Conservation (phyloP, 1,284 basidiomycete genomes). For the Mycosarcoma mackinlayi region DNA sequence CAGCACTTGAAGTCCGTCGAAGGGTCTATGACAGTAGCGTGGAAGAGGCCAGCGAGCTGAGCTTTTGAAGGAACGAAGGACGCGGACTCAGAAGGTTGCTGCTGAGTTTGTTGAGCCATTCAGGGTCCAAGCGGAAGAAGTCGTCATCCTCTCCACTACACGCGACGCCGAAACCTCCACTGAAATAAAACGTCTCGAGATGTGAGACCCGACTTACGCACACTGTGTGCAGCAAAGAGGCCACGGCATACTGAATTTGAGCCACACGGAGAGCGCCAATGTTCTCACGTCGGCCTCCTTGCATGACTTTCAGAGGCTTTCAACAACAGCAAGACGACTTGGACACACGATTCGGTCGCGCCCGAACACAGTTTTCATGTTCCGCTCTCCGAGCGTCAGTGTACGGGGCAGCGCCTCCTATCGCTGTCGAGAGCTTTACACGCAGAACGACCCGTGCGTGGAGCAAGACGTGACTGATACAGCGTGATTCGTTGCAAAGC, state of each 20-base stretch:
- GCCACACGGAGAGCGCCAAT: neutral
- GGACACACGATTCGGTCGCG: too few species aligned
- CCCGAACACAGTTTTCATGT: too few species aligned
- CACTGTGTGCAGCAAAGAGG: neutral
- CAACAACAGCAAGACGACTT: too few species aligned
- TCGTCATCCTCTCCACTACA: conserved; percentile 3
- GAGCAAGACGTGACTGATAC: too few species aligned
- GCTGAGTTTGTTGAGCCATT: conserved; percentile 2
- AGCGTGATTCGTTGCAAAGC: too few species aligned
- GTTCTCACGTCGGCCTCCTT: conserved; percentile 19
- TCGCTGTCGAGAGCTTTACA: too few species aligned
- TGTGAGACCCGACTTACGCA: too few species aligned
- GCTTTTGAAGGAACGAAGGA: neutral
- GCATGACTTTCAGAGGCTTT: neutral
- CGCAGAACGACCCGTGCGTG: too few species aligned
- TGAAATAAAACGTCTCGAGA: neutral
- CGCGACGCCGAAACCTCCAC: conserved; percentile 2
- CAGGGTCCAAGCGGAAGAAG: conserved; percentile 4
- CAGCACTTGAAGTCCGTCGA: neutral
- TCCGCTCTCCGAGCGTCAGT: too few species aligned
- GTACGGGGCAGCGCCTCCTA: too few species aligned
- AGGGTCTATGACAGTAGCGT: too few species aligned
- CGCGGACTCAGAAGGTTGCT: neutral
- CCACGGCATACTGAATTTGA: neutral
- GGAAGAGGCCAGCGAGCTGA: too few species aligned